These are phyloP conservation scores for Dendrobium nobile DNA, from an alignment of 106 monocot species.

Conservation along the genomic window DNA sequence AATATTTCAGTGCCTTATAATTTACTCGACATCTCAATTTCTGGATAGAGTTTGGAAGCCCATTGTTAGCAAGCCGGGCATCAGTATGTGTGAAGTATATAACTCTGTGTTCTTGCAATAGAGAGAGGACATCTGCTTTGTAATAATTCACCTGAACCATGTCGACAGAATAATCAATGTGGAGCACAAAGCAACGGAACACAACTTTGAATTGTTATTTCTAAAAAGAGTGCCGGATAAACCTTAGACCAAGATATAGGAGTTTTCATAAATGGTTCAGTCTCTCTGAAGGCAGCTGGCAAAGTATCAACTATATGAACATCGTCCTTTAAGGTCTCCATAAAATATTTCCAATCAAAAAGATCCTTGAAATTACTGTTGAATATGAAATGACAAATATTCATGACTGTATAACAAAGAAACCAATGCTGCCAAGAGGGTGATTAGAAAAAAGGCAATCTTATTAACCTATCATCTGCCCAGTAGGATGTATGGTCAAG, in stretches of 20 bases:
- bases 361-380: constrained; percentile 94
- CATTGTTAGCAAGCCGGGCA: constrained; percentile 94
- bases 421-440: neutral
- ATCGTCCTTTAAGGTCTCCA: constrained; percentile 77
- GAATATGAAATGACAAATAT: constrained; percentile 2
- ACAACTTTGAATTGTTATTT: neutral
- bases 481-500: constrained; percentile 92
- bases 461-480: constrained; percentile 81
- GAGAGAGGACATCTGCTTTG: constrained; percentile 68
- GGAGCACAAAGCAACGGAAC: neutral
- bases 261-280: constrained; percentile 60
- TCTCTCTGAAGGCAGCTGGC: constrained; percentile 41
- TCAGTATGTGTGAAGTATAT: constrained; percentile 92
- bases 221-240: neutral
- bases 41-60: constrained; percentile 72
- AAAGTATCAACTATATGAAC: constrained; percentile 69
- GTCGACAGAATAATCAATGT: neutral
- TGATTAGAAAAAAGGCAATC: neutral
- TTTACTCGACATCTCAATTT: constrained; percentile 90
- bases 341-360: constrained; percentile 95
- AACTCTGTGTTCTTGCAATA: constrained; percentile 83
- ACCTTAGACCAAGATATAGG: constrained; percentile 99
- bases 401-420: neutral
- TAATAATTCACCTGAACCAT: constrained; percentile 75
- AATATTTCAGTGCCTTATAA: constrained; percentile 80